Percentiles rank a stretch among this genome's conserved stretches.
Evolutionary conservation across 2,329 filamentous ascomycete species (phyloP).

Genomic region (Pyrenophora seminiperda): DNA sequence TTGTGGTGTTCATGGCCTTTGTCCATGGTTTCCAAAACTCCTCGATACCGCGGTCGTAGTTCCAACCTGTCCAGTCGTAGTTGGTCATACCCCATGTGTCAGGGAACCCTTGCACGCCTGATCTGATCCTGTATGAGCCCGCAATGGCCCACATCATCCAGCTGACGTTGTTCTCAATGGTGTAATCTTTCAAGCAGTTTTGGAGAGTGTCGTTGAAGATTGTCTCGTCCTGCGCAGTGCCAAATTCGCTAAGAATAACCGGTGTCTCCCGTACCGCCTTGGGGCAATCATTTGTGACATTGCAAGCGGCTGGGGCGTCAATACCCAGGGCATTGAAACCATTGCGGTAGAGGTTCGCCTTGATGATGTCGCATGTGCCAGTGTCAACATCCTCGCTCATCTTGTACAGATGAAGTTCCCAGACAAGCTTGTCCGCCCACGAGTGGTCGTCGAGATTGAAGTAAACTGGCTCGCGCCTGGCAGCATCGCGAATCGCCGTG

Average conservation of each 20-base stretch:
- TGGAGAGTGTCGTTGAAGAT: conserved; percentile 55
- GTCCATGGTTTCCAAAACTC: conserved; percentile 60
- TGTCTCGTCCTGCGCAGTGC: conserved; percentile 45
- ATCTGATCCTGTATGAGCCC: conserved; percentile 55
- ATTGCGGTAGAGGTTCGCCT: conserved; percentile 56
- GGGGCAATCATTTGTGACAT: conserved; percentile 42
- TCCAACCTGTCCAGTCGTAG: conserved; percentile 56
- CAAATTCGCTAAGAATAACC: conserved; percentile 48
- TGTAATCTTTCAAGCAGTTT: conserved; percentile 55
- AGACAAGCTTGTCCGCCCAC: conserved; percentile 62
- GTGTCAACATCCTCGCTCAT: conserved; percentile 49
- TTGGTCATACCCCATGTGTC: conserved; percentile 59
- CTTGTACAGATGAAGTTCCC: conserved; percentile 65
- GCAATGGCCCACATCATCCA: conserved; percentile 59
- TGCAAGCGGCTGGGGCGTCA: conserved; percentile 43
- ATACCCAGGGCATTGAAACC: conserved; percentile 56
- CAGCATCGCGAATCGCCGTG: conserved; percentile 50
- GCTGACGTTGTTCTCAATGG: conserved; percentile 52
- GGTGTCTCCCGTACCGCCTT: conserved; percentile 44
- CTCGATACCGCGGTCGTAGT: conserved; percentile 53
- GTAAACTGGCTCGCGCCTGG: conserved; percentile 51
- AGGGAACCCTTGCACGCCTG: conserved; percentile 52
- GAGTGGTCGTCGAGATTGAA: conserved; percentile 55
- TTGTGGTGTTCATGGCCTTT: conserved; percentile 45
- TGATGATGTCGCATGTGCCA: conserved; percentile 55